Evolutionary conservation across 257 asterid species (phyloP).

Genomic region (Plantago elongata): DNA sequence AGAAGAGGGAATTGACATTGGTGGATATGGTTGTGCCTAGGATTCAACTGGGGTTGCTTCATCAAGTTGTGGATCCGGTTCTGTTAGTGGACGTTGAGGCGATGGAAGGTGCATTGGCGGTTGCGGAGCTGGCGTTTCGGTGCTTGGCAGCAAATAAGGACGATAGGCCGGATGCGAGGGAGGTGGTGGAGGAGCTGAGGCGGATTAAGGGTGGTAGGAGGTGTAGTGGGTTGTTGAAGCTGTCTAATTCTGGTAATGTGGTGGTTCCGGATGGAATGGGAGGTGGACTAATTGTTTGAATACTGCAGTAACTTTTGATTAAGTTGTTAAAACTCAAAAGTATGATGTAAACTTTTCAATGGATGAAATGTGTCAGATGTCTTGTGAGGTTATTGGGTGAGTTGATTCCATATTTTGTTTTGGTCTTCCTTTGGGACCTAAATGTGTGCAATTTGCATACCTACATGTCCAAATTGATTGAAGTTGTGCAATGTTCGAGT

Average conservation of each 20-base stretch:
- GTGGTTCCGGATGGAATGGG: slow-evolving; percentile 64
- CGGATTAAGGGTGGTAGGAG: slow-evolving; percentile 52
- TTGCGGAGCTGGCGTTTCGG: slow-evolving; percentile 84
- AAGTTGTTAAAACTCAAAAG: background rate
- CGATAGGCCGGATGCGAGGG: slow-evolving; percentile 81
- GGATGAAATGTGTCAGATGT: slow-evolving; percentile 18
- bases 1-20: slow-evolving; percentile 76
- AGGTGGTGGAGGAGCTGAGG: slow-evolving; percentile 71
- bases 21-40: slow-evolving; percentile 86
- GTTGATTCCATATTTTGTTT: background rate
- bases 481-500: too few species aligned
- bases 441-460: background rate
- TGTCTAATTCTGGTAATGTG: slow-evolving; percentile 53
- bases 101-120: slow-evolving; percentile 58
- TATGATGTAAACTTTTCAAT: slow-evolving; percentile 18
- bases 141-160: slow-evolving; percentile 84
- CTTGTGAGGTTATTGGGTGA: slow-evolving; percentile 21
- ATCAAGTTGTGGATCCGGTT: slow-evolving; percentile 77
- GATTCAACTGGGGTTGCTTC: slow-evolving; percentile 86
- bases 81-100: slow-evolving; percentile 59
- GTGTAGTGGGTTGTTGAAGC: slow-evolving; percentile 37
- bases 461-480: too few species aligned
- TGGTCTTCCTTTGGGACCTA: background rate
- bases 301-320: background rate
- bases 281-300: slow-evolving; percentile 31